Conservation (phyloP, 768 basidiomycete species). For the Porphyrellus cyaneotinctus region DNA sequence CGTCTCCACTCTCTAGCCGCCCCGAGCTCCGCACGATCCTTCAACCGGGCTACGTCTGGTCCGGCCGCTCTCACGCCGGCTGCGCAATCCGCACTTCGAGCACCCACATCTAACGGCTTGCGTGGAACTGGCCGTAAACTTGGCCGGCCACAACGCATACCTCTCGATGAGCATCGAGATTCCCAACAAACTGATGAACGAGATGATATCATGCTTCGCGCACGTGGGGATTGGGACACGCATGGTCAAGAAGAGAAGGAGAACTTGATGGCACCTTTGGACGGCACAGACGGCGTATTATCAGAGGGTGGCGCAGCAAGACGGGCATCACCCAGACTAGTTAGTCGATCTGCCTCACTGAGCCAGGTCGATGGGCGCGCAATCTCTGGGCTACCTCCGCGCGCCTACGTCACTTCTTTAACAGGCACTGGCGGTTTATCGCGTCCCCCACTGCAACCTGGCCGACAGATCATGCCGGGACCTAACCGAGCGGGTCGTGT, state of each 20-base stretch:
- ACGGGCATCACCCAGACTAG: slow-evolving; percentile 27
- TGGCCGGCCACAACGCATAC: slow-evolving; percentile 35
- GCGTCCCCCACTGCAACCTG: slow-evolving; percentile 36
- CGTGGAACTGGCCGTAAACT: slow-evolving; percentile 34
- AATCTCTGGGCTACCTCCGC: slow-evolving; percentile 32
- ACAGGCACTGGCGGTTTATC: slow-evolving; percentile 35
- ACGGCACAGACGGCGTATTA: slow-evolving; percentile 21
- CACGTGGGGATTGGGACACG: slow-evolving; percentile 30
- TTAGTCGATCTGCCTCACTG: slow-evolving; percentile 31
- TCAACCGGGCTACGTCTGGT: slow-evolving; percentile 65
- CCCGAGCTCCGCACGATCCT: slow-evolving; percentile 41
- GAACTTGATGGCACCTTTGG: slow-evolving; percentile 30
- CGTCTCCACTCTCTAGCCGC: slow-evolving; percentile 26
- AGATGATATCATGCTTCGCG: slow-evolving; percentile 30
- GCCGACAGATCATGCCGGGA: slow-evolving; percentile 43
- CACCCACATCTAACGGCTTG: slow-evolving; percentile 30
- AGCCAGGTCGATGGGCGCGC: slow-evolving; percentile 35
- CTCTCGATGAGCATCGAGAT: slow-evolving; percentile 35
- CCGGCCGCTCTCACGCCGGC: slow-evolving; percentile 39
- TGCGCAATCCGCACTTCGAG: slow-evolving; percentile 27
- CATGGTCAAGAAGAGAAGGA: slow-evolving; percentile 39
- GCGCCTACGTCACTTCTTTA: slow-evolving; percentile 28
- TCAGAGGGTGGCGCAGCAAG: slow-evolving; percentile 22
- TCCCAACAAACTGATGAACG: slow-evolving; percentile 29
- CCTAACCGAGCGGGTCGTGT: slow-evolving; percentile 48